phyloP scores from a whole-genome alignment of 805 yeast species.

The Cyberlindnera americana region DNA sequence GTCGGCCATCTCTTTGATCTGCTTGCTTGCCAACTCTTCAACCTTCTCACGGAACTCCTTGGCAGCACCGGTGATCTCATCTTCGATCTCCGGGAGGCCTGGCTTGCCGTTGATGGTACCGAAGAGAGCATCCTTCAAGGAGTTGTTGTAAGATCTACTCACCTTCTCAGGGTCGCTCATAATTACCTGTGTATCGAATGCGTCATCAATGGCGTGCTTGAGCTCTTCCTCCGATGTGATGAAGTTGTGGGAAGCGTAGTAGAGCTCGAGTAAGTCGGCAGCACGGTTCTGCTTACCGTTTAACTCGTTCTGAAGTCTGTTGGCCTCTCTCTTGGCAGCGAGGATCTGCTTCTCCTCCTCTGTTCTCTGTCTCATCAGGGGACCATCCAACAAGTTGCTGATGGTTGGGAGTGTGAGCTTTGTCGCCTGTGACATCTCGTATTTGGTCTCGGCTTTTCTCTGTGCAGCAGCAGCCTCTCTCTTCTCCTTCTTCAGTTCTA shows the following conservation, averaged over 20 bases:
- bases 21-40: slow-evolving; percentile 13
- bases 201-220: slow-evolving; percentile 51
- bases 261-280: slow-evolving; percentile 58
- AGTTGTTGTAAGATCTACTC: slow-evolving; percentile 22
- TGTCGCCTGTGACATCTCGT: slow-evolving; percentile 45
- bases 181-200: slow-evolving; percentile 35
- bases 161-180: slow-evolving; percentile 8
- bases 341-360: slow-evolving; percentile 60
- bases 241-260: slow-evolving; percentile 64
- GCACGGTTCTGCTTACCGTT: slow-evolving; percentile 51
- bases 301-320: slow-evolving; percentile 56
- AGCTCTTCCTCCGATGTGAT: slow-evolving; percentile 71
- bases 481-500: slow-evolving; percentile 28
- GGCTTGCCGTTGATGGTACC: slow-evolving; percentile 34
- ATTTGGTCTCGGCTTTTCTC: slow-evolving; percentile 35
- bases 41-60: slow-evolving; percentile 28
- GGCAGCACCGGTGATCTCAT: slow-evolving; percentile 32
- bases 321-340: slow-evolving; percentile 58
- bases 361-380: slow-evolving; percentile 70
- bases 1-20: slow-evolving; percentile 1
- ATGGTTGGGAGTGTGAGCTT: slow-evolving; percentile 76
- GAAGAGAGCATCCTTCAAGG: slow-evolving; percentile 32
- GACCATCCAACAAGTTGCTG: slow-evolving; percentile 60
- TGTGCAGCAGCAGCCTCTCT: slow-evolving; percentile 27
- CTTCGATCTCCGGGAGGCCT: slow-evolving; percentile 34